Conservation (phyloP, 2,329 filamentous ascomycete genomes). For the Cryphonectria radicalis region DNA sequence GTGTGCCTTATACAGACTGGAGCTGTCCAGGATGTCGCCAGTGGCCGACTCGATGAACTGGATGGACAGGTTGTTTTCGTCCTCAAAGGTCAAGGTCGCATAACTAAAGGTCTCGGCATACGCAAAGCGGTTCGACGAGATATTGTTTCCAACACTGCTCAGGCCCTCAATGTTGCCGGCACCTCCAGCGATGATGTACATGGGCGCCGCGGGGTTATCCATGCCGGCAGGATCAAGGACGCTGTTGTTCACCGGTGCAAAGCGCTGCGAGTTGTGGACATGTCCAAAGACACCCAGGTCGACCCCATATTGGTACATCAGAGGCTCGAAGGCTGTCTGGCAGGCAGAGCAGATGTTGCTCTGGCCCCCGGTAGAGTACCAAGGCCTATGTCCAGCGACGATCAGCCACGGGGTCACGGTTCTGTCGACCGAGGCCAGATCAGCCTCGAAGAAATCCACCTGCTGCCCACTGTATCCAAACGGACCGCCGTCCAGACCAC, state of each 20-base stretch:
- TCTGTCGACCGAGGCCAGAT: conserved; percentile 61
- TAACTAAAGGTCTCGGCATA: conserved; percentile 59
- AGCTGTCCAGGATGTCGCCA: conserved; percentile 52
- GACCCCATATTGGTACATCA: conserved; percentile 60
- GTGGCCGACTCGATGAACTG: conserved; percentile 55
- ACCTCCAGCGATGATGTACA: conserved; percentile 61
- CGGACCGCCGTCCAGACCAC: conserved; percentile 50
- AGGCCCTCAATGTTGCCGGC: conserved; percentile 61
- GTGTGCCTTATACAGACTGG: conserved; percentile 54
- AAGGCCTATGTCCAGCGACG: conserved; percentile 48
- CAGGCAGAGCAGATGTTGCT: conserved; percentile 47
- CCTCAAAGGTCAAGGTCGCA: conserved; percentile 51
- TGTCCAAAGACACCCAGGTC: conserved; percentile 62
- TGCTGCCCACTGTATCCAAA: conserved; percentile 56
- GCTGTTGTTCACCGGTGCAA: conserved; percentile 46
- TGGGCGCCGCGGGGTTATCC: conserved; percentile 46
- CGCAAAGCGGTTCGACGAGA: conserved; percentile 50
- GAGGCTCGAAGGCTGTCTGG: conserved; percentile 55
- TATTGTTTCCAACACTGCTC: conserved; percentile 45
- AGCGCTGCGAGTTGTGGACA: conserved; percentile 62
- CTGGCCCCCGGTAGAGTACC: conserved; percentile 48
- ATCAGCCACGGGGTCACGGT: conserved; percentile 58
- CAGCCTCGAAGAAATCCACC: conserved; percentile 57
- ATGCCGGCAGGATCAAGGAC: conserved; percentile 43
- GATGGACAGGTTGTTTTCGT: conserved; percentile 50